Conservation (phyloP, 140 eudicot genomes). For the Senecio squalidus region DNA sequence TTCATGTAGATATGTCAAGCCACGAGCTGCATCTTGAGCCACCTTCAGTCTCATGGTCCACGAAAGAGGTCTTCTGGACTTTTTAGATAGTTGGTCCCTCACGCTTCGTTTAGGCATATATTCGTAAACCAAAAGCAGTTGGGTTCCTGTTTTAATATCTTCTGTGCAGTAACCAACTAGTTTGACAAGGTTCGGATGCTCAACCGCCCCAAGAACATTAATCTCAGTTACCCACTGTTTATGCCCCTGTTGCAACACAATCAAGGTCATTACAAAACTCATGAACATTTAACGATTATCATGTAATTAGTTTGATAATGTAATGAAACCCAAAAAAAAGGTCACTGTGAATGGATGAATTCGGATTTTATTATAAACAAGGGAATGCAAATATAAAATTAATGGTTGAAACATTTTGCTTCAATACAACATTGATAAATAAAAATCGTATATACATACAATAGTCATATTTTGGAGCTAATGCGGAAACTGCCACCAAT, state of each 20-base stretch:
- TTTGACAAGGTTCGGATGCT: constrained; percentile 88
- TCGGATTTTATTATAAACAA: too few species aligned
- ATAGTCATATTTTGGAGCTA: too few species aligned
- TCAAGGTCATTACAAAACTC: background rate
- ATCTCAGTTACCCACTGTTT: constrained; percentile 97
- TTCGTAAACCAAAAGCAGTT: constrained; percentile 75
- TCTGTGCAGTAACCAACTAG: constrained; percentile 89
- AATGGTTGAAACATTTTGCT: too few species aligned
- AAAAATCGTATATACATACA: too few species aligned
- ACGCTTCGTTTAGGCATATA: constrained; percentile 90
- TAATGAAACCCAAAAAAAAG: too few species aligned
- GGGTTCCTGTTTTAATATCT: constrained; percentile 87
- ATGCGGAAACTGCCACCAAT: too few species aligned
- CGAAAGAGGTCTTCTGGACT: constrained; percentile 52
- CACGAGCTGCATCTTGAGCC: constrained; percentile 96
- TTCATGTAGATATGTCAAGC: constrained; percentile 79
- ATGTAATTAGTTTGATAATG: background rate
- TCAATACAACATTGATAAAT: too few species aligned
- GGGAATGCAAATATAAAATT: too few species aligned
- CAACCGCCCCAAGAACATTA: constrained; percentile 80
- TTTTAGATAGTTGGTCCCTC: constrained; percentile 66
- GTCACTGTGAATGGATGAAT: too few species aligned
- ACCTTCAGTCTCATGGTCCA: constrained; percentile 83
- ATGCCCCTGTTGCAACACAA: constrained; percentile 61
- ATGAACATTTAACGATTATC: background rate